Conservation (phyloP, 2,329 filamentous ascomycete species). For the Talaromyces pinophilus region DNA sequence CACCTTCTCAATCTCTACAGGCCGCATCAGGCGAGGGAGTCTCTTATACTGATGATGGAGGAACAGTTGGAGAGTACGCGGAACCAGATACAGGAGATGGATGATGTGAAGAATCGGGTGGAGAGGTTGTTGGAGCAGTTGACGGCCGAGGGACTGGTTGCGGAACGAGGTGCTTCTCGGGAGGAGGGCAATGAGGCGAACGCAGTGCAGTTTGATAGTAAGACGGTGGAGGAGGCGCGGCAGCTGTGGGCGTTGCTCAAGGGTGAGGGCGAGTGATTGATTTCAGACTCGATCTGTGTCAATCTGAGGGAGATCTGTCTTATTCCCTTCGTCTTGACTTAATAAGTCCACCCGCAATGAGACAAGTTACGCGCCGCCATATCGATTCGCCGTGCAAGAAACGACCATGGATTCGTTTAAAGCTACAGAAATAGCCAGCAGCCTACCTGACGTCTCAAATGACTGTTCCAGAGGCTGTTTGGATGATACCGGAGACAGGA, state of each 20-base stretch:
- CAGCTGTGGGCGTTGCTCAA: slow-evolving; percentile 45
- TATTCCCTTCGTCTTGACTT: too few relatives aligned
- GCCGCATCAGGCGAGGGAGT: slow-evolving; percentile 88
- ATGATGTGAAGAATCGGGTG: slow-evolving; percentile 70
- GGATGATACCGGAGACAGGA: neutral
- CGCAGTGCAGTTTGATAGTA: slow-evolving; percentile 24
- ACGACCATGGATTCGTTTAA: neutral
- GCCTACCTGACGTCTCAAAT: neutral
- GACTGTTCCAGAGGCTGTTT: neutral
- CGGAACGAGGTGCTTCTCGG: slow-evolving; percentile 24
- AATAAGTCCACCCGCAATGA: neutral
- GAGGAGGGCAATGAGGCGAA: slow-evolving; percentile 18
- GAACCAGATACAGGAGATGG: slow-evolving; percentile 76
- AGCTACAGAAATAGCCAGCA: neutral
- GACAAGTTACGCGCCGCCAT: neutral
- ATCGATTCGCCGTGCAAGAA: neutral
- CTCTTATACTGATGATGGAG: slow-evolving; percentile 83
- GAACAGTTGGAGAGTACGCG: slow-evolving; percentile 72
- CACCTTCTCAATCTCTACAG: slow-evolving; percentile 92
- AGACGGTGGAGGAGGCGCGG: slow-evolving; percentile 33
- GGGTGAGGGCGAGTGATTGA: slow-evolving; percentile 31
- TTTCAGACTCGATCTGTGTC: neutral
- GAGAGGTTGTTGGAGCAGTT: slow-evolving; percentile 44
- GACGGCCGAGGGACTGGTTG: slow-evolving; percentile 33
- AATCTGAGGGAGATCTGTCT: neutral